These are phyloP conservation scores for Quercus aquifolioides DNA, from an alignment of 306 rosid genomes.

Conservation along the genomic window DNA sequence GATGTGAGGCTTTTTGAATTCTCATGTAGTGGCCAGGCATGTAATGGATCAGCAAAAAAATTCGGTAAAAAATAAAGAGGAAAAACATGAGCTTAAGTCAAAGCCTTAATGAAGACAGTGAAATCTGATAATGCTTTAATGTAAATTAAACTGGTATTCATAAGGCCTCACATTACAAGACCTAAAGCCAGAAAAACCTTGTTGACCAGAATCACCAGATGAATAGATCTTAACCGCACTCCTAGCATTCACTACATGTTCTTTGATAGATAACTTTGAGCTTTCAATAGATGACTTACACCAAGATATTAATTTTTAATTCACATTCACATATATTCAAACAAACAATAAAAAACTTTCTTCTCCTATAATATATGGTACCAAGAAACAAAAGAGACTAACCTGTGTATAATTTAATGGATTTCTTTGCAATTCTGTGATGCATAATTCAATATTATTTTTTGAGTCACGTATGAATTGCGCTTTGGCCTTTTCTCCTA, in stretches of 20 bases:
- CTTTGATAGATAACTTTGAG: neutral
- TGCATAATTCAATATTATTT: conserved; percentile 51
- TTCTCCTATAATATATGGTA: neutral
- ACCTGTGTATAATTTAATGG: conserved; percentile 90
- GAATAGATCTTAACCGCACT: neutral
- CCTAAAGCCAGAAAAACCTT: neutral
- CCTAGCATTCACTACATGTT: neutral
- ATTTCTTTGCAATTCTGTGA: conserved; percentile 90
- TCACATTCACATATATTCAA: neutral
- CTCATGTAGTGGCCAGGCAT: too few relatives aligned
- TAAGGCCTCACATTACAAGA: neutral
- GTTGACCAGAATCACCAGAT: neutral
- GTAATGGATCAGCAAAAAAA: neutral
- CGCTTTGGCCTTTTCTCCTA: conserved; percentile 98
- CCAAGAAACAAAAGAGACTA: conserved; percentile 13
- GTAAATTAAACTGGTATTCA: neutral
- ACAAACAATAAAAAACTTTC: neutral
- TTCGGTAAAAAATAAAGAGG: neutral
- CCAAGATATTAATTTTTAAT: neutral
- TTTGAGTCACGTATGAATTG: conserved; percentile 88
- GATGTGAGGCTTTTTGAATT: neutral
- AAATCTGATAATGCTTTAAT: neutral
- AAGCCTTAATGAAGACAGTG: neutral
- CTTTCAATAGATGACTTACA: neutral
- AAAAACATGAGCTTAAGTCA: neutral